A percentile compares a stretch with the other conserved stretches of the same genome.
phyloP scores from a whole-genome alignment of 495 filamentous ascomycete species.

The Halenospora varia region DNA sequence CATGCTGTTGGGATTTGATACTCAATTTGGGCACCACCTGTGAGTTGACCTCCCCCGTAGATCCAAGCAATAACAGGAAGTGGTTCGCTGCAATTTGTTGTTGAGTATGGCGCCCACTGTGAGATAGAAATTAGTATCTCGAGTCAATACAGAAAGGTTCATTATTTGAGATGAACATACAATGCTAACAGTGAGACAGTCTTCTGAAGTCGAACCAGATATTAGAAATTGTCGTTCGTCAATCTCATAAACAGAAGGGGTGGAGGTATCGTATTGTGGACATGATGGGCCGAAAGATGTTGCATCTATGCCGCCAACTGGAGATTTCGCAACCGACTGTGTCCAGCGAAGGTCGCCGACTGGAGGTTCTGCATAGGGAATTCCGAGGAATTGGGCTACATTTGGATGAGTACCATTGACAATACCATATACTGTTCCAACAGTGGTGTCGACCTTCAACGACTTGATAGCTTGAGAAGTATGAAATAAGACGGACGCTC shows the following conservation, averaged over 20 bases:
- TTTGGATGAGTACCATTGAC: constrained; percentile 29
- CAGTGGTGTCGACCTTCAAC: constrained; percentile 33
- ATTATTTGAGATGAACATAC: too few relatives aligned
- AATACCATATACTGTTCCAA: constrained; percentile 33
- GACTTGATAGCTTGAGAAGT: too few relatives aligned
- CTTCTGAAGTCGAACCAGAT: constrained; percentile 42
- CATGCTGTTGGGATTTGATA: constrained; percentile 29
- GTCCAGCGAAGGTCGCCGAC: constrained; percentile 52
- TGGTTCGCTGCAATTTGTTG: constrained; percentile 24
- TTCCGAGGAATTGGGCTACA: constrained; percentile 53
- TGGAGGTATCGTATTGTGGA: constrained; percentile 40
- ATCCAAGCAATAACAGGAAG: constrained; percentile 58
- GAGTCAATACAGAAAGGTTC: too few relatives aligned
- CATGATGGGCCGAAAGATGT: constrained; percentile 42
- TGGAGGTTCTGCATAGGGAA: constrained; percentile 62
- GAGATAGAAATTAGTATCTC: too few relatives aligned
- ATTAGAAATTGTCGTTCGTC: constrained; percentile 41
- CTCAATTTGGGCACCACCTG: constrained; percentile 32
- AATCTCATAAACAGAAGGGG: constrained; percentile 28
- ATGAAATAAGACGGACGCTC: too few relatives aligned
- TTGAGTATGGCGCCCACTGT: constrained; percentile 38
- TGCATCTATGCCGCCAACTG: constrained; percentile 37
- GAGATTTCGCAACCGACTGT: constrained; percentile 44
- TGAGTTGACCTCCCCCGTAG: constrained; percentile 57
- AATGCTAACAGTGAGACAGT: constrained; percentile 62